A percentile compares a stretch with the other conserved stretches of the same genome.
phyloP scores from a whole-genome alignment of 148 eudicot genomes.

The Cornus suecica region DNA sequence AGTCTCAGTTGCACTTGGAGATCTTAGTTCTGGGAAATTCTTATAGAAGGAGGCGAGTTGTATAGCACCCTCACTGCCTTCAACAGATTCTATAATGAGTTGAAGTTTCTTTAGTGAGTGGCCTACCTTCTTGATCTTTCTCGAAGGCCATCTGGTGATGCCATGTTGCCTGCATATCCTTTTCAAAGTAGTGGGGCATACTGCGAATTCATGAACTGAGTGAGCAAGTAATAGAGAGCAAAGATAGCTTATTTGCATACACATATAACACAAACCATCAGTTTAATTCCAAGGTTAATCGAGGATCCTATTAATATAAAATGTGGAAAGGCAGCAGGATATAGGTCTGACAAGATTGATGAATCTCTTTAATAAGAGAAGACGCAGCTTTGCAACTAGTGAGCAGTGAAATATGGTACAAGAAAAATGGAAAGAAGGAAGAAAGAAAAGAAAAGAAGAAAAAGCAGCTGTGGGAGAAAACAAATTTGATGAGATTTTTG shows the following conservation, averaged over 20 bases:
- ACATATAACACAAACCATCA: not conserved
- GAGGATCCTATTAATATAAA: not conserved
- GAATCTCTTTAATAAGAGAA: not conserved
- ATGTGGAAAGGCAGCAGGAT: not conserved
- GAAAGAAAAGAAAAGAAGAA: no score
- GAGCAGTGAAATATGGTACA: not conserved
- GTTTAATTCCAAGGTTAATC: not conserved
- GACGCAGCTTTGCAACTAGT: not conserved
- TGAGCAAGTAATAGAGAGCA: not conserved
- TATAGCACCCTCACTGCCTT: slow-evolving; percentile 79
- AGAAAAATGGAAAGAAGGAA: no score
- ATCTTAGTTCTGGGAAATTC: slow-evolving; percentile 66
- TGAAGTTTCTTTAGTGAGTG: slow-evolving; percentile 88
- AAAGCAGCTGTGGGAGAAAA: no score
- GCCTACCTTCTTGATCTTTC: slow-evolving; percentile 93
- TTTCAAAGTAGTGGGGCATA: slow-evolving; percentile 93
- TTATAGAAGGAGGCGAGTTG: slow-evolving; percentile 72
- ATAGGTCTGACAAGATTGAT: not conserved
- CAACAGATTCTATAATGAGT: slow-evolving; percentile 77
- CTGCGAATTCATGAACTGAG: slow-evolving; percentile 36
- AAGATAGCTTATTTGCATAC: not conserved
- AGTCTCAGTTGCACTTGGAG: slow-evolving; percentile 28
- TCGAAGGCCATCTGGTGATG: slow-evolving; percentile 90
- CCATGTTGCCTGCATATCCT: slow-evolving; percentile 96
- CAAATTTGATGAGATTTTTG: not conserved